Evolutionary conservation across 2,329 filamentous ascomycete species (phyloP).

Genomic region (Pyrenochaeta sp.): DNA sequence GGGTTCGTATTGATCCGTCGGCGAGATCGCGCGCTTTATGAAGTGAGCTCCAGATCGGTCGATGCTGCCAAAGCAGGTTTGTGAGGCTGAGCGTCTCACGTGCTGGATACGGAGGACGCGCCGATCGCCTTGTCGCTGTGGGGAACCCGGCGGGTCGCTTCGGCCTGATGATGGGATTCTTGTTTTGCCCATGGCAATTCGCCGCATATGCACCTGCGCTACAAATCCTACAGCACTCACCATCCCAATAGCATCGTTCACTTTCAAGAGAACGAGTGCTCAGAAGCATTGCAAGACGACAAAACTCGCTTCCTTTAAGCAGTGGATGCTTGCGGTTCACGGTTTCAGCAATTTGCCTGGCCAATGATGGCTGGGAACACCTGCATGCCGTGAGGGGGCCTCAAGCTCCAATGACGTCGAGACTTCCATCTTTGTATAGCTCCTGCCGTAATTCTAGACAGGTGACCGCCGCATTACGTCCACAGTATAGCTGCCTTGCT

Average conservation of each 20-base stretch:
- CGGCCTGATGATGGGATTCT: constrained; percentile 12
- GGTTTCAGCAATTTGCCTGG: constrained; percentile 6
- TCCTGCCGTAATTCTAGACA: constrained; percentile 32
- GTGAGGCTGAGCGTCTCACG: constrained; percentile 10
- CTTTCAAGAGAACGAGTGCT: too few species aligned
- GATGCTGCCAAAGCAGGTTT: constrained; percentile 20
- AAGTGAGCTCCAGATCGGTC: too few species aligned
- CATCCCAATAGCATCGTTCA: too few species aligned
- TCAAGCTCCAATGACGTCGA: constrained; percentile 29
- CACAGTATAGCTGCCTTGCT: constrained; percentile 27
- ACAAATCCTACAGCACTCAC: too few species aligned
- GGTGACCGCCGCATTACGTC: constrained; percentile 30
- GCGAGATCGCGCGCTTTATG: too few species aligned
- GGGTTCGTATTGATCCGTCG: too few species aligned
- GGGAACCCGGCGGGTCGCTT: constrained; percentile 18
- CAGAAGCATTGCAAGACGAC: too few species aligned
- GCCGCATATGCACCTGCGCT: not conserved
- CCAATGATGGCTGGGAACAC: constrained; percentile 21
- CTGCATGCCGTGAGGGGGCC: constrained; percentile 32
- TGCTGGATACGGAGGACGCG: not conserved
- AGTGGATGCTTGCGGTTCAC: constrained; percentile 12
- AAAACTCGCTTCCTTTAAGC: not conserved
- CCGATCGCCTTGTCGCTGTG: constrained; percentile 15
- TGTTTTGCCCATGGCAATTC: constrained; percentile 3
- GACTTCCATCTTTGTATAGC: constrained; percentile 34